Percentiles rank a stretch among this genome's conserved stretches.
These are phyloP conservation scores for Parietichytrium sp. DNA, from an alignment of 108 stramenopile genomes.

Conservation along the genomic window DNA sequence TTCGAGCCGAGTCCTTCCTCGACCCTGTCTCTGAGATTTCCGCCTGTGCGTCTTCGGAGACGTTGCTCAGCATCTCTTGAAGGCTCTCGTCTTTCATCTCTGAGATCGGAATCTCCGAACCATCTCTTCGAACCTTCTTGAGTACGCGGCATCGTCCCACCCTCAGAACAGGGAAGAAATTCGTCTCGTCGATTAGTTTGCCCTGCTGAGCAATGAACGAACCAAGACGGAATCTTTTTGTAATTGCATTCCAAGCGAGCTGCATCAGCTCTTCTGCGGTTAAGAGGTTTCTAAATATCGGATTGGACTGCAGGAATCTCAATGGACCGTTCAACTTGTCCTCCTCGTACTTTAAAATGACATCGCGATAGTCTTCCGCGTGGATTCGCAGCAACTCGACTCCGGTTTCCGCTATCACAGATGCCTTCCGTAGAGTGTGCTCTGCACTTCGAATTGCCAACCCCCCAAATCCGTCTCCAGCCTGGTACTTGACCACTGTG, in stretches of 20 bases:
- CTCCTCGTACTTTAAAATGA: background rate
- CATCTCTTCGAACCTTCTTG: background rate
- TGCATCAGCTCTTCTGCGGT: background rate
- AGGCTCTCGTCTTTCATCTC: background rate
- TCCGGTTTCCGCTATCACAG: background rate
- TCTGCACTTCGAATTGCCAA: background rate
- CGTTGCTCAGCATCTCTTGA: too few species aligned
- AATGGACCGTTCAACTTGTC: background rate
- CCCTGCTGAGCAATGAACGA: background rate
- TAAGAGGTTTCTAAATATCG: background rate
- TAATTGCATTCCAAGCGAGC: background rate
- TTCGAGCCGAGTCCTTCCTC: too few species aligned
- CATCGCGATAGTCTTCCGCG: conserved; percentile 6
- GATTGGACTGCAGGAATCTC: background rate
- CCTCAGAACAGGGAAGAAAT: background rate
- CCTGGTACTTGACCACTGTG: too few species aligned
- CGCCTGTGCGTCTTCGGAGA: too few species aligned
- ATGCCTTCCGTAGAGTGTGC: background rate
- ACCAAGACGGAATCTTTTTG: background rate
- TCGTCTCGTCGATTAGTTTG: background rate
- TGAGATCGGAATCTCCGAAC: background rate
- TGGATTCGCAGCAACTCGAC: background rate
- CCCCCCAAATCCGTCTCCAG: background rate
- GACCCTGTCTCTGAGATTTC: too few species aligned
- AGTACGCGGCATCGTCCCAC: background rate